These are phyloP conservation scores for Phlyctochytrium planicorne DNA, from an alignment of 192 early-diverging fungal species.

Conservation along the genomic window DNA sequence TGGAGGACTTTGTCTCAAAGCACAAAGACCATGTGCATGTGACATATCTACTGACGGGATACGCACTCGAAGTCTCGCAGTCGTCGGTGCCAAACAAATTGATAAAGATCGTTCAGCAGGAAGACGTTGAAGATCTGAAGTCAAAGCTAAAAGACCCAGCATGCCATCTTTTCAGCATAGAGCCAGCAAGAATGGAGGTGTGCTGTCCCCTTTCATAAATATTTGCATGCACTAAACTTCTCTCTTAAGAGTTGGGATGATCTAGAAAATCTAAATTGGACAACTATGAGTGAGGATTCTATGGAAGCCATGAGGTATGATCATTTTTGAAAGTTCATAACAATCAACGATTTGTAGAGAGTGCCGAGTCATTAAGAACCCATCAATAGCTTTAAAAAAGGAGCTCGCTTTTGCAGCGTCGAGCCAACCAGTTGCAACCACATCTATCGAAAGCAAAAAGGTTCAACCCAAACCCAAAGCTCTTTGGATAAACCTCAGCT, in stretches of 20 bases:
- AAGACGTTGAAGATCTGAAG: not conserved
- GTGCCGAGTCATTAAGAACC: not conserved
- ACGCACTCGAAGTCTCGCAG: not conserved
- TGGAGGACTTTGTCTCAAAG: not conserved
- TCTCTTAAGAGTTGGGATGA: no score
- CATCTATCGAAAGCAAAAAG: no score
- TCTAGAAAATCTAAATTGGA: no score
- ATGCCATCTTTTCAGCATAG: not conserved
- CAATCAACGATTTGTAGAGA: no score
- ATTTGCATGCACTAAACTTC: no score
- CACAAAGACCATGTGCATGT: not conserved
- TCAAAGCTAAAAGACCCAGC: not conserved
- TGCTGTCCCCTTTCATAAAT: no score
- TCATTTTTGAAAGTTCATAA: no score
- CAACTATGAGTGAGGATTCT: no score
- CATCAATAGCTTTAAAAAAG: not conserved
- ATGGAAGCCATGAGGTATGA: no score
- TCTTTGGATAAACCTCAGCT: no score
- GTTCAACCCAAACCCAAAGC: no score
- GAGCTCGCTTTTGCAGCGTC: not conserved
- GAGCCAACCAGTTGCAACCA: not conserved
- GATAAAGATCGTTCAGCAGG: not conserved
- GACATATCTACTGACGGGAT: not conserved
- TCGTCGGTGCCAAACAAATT: not conserved
- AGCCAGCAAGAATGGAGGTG: no score